Conservation (phyloP, 177 flowering plant species). For the Vitis hybrid region DNA sequence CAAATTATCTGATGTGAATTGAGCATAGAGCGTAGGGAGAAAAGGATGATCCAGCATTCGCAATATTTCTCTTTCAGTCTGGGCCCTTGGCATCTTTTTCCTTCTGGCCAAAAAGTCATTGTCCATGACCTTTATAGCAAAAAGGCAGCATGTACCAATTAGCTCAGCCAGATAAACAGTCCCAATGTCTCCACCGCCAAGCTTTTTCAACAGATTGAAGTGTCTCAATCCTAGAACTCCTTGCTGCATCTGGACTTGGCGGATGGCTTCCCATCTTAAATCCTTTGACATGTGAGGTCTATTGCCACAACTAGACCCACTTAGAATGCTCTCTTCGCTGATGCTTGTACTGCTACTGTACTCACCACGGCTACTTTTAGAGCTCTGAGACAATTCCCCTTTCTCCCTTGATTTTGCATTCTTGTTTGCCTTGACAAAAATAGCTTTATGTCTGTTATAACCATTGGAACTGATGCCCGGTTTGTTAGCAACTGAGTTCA, state of each 20-base stretch:
- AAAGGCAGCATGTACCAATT: conserved; percentile 49
- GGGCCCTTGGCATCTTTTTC: conserved; percentile 67
- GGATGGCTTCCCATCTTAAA: conserved; percentile 60
- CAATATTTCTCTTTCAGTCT: conserved; percentile 66
- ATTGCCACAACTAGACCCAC: conserved; percentile 52
- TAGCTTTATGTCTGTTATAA: conserved; percentile 13
- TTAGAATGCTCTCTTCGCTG: conserved; percentile 64
- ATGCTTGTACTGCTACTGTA: conserved; percentile 61
- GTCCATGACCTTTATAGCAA: conserved; percentile 82
- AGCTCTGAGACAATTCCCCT: conserved; percentile 59
- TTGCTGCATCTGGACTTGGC: conserved; percentile 34
- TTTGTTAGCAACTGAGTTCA: conserved; percentile 13
- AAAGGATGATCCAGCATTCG: conserved; percentile 74
- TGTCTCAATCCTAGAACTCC: conserved; percentile 50
- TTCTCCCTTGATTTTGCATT: conserved; percentile 39
- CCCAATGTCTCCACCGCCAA: conserved; percentile 75
- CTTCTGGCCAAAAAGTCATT: conserved; percentile 62
- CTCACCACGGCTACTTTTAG: conserved; percentile 63
- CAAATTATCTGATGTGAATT: conserved; percentile 65
- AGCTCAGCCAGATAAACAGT: conserved; percentile 79
- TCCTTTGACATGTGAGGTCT: conserved; percentile 78
- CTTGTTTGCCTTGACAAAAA: conserved; percentile 19
- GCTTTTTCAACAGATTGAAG: conserved; percentile 66
- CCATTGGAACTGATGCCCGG: conserved; percentile 10
- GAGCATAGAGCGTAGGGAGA: conserved; percentile 65